Base-by-base conservation (phyloP, 768 basidiomycete genomes). In the Calocera viscosa region DNA sequence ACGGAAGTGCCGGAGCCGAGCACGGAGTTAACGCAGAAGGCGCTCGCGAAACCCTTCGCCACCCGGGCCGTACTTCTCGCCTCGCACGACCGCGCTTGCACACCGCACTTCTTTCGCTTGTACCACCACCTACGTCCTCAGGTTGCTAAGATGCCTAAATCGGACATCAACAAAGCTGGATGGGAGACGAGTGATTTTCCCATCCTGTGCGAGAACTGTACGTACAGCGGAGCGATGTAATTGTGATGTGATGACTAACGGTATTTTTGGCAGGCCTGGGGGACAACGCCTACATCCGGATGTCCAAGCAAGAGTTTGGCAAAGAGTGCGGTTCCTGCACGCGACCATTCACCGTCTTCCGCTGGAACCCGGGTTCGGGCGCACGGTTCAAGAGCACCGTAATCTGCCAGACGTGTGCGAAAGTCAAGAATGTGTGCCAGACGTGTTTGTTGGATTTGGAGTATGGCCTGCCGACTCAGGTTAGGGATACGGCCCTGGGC, bases 301-400 rank as follows among this genome's bases (percentile, higher is more conserved):
- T 97, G 94, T 92, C 91, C 5, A 98, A 97, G 78, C 96, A 98
- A 83, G 90, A 94, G 74, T 95, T 90, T 69, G 96, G 94, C 2
- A 83, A 89, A 30, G 93, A 93, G 65, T 99, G 96, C 77, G 97
- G 97, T 70, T 95, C 95, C 65, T 99, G 96, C 74, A 93, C 94
- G 1, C 84, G 96, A 26, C 96, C 92, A 1, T 95, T 94, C 78
- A 95, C 91, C 63, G 89, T 97, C 71, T 99, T 99, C 79, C 89
- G 93, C 41, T 99, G 96, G 96, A 95, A 97, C 73, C 94, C 96
- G 1, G 96, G 96, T 49, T 69, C 28, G 38, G 95, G 94, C 43
- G 88, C 87, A 75, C 87, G 95, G 32, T 97, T 84, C 85, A 98
- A 98, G 81, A 90, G 92, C 68, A 99, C 96, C 12, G 93, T 96